phyloP scores from a whole-genome alignment of 75 land plant genomes.

The Selaginella tamariscina region DNA sequence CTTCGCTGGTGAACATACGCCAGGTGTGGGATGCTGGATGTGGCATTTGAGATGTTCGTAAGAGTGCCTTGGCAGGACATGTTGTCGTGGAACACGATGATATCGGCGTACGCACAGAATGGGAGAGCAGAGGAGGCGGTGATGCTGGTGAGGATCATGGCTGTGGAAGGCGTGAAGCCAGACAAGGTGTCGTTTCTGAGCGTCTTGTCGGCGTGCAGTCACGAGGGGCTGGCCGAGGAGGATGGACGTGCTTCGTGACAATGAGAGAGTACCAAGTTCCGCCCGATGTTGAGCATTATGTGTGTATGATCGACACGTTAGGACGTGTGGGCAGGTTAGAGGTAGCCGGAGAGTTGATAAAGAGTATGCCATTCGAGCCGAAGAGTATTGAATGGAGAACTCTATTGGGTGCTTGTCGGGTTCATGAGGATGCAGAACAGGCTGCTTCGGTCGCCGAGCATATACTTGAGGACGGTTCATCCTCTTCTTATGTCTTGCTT shows the following conservation, averaged over 20 bases:
- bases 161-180: conserved; percentile 18
- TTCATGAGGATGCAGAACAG: conserved; percentile 14
- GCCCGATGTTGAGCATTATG: conserved; percentile 40
- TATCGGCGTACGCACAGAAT: conserved; percentile 43
- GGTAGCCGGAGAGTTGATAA: conserved; percentile 37
- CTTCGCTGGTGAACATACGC: too few relatives aligned
- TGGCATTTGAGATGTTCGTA: too few relatives aligned
- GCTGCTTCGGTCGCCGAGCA: too few relatives aligned
- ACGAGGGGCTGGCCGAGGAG: conserved; percentile 48
- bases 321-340: conserved; percentile 42
- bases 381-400: conserved; percentile 14
- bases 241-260: conserved; percentile 30
- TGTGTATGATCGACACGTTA: conserved; percentile 49
- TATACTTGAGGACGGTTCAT: too few relatives aligned
- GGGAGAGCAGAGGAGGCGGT: conserved; percentile 32
- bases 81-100: conserved; percentile 45
- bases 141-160: conserved; percentile 32
- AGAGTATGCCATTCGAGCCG: conserved; percentile 26
- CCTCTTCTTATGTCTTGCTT: too few relatives aligned
- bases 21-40: too few relatives aligned
- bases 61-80: conserved; percentile 24
- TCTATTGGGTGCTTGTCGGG: conserved; percentile 15
- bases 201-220: conserved; percentile 41
- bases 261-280: conserved; percentile 18
- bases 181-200: conserved; percentile 42